A percentile compares a stretch with the other conserved stretches of the same genome.
Evolutionary conservation across 768 basidiomycete genomes (phyloP).

Genomic region (Tephrocybe sp.): DNA sequence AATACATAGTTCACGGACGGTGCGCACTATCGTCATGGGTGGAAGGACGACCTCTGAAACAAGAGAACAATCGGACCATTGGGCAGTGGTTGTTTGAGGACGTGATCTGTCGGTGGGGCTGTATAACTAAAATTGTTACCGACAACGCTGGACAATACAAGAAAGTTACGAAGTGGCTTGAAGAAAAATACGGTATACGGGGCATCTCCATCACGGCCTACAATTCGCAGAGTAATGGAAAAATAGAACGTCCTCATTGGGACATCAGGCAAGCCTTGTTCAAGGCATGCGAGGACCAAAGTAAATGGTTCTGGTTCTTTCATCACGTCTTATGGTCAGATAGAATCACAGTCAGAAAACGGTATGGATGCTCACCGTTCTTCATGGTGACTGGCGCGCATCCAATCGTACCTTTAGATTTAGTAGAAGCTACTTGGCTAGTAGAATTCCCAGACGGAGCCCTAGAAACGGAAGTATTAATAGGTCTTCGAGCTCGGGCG

Average conservation of each 20-base stretch:
- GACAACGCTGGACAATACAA: no score
- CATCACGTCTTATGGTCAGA: constrained; percentile 26
- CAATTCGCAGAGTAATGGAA: constrained; percentile 39
- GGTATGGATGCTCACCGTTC: constrained; percentile 32
- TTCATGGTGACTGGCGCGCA: constrained; percentile 31
- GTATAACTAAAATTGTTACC: constrained; percentile 23
- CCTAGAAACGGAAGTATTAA: background rate
- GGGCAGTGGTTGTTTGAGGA: constrained; percentile 26
- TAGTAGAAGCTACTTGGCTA: no score
- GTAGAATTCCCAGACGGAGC: background rate
- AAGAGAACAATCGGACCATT: constrained; percentile 19
- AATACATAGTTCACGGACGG: constrained; percentile 23
- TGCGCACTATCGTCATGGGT: constrained; percentile 21
- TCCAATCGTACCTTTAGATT: constrained; percentile 32
- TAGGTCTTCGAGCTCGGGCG: background rate
- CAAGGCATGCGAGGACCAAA: constrained; percentile 28
- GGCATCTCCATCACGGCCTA: constrained; percentile 41
- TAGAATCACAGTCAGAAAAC: no score
- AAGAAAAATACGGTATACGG: constrained; percentile 26
- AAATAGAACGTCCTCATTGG: constrained; percentile 28
- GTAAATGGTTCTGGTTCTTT: constrained; percentile 27
- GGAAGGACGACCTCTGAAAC: constrained; percentile 19
- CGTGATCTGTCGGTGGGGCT: constrained; percentile 36
- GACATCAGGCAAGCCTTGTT: constrained; percentile 24
- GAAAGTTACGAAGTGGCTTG: no score